phyloP scores from a whole-genome alignment of 108 stramenopile genomes.

The Nitzschia putrida region DNA sequence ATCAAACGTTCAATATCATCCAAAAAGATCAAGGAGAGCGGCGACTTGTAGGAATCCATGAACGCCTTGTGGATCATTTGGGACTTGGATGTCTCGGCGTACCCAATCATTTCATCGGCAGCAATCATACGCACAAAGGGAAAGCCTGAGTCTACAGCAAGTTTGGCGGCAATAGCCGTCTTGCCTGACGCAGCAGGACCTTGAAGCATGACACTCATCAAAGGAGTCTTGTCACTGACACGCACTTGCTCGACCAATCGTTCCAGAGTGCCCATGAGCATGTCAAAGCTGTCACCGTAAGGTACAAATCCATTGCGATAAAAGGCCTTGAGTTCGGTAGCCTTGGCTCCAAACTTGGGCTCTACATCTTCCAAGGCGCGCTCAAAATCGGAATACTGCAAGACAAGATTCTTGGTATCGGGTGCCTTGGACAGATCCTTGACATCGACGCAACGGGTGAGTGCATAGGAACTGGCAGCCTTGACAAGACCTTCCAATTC shows the following conservation, averaged over 20 bases:
- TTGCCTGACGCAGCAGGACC: slow-evolving; percentile 90
- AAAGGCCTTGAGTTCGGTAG: slow-evolving; percentile 84
- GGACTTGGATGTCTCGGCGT: slow-evolving; percentile 84
- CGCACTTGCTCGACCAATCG: slow-evolving; percentile 91
- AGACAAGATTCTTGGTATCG: slow-evolving; percentile 80
- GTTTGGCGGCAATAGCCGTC: slow-evolving; percentile 94
- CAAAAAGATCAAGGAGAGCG: slow-evolving; percentile 93
- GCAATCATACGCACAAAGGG: slow-evolving; percentile 96
- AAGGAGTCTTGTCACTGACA: slow-evolving; percentile 85
- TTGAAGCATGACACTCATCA: slow-evolving; percentile 90
- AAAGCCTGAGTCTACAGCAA: slow-evolving; percentile 91
- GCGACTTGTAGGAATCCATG: slow-evolving; percentile 96
- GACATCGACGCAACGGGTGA: slow-evolving; percentile 88
- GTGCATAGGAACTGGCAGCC: slow-evolving; percentile 94
- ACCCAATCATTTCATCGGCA: slow-evolving; percentile 97
- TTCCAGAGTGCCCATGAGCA: slow-evolving; percentile 76
- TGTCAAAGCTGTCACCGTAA: slow-evolving; percentile 89
- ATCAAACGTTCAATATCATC: slow-evolving; percentile 99
- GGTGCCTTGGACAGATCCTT: slow-evolving; percentile 91
- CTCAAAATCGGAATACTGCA: slow-evolving; percentile 86
- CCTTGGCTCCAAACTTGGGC: slow-evolving; percentile 94
- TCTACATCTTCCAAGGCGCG: slow-evolving; percentile 88
- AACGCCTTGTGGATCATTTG: slow-evolving; percentile 92
- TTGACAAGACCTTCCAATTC: slow-evolving; percentile 98
- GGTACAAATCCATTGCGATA: slow-evolving; percentile 95